Evolutionary conservation across 768 basidiomycete genomes (phyloP).

Genomic region (Amanita brunnescens): DNA sequence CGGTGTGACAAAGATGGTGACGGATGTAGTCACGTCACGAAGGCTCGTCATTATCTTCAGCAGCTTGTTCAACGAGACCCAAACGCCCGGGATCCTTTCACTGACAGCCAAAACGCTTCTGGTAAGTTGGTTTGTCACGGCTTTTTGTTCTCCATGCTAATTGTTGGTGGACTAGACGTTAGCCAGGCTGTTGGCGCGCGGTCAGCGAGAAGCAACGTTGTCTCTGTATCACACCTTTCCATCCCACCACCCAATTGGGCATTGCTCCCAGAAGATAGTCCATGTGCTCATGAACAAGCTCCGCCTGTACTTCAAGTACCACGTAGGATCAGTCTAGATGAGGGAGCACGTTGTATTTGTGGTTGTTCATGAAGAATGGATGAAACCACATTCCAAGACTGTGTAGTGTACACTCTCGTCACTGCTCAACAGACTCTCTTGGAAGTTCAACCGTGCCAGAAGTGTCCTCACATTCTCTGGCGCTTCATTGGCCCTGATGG

Average conservation of each 20-base stretch:
- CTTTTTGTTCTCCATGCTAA: too few species aligned
- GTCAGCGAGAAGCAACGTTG: background rate
- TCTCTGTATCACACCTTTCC: too few species aligned
- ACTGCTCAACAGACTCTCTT: background rate
- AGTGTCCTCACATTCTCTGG: background rate
- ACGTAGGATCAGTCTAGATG: too few species aligned
- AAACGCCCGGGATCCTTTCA: background rate
- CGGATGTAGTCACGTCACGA: background rate
- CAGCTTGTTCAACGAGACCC: background rate
- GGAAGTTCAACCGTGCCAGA: background rate
- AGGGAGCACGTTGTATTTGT: too few species aligned
- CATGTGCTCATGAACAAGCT: too few species aligned
- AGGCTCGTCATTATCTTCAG: background rate
- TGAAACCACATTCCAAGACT: background rate
- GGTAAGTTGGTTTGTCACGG: background rate
- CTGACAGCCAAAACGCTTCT: background rate
- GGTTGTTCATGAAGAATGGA: background rate
- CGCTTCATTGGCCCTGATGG: constrained; percentile 24
- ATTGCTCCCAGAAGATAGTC: too few species aligned
- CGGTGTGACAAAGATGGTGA: background rate
- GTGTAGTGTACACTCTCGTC: background rate
- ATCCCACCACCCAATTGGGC: too few species aligned
- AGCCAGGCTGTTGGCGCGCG: background rate
- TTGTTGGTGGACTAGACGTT: too few species aligned
- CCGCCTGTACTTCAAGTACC: too few species aligned